phyloP scores from a whole-genome alignment of 768 basidiomycete species.

The Leccinum barrowsii region DNA sequence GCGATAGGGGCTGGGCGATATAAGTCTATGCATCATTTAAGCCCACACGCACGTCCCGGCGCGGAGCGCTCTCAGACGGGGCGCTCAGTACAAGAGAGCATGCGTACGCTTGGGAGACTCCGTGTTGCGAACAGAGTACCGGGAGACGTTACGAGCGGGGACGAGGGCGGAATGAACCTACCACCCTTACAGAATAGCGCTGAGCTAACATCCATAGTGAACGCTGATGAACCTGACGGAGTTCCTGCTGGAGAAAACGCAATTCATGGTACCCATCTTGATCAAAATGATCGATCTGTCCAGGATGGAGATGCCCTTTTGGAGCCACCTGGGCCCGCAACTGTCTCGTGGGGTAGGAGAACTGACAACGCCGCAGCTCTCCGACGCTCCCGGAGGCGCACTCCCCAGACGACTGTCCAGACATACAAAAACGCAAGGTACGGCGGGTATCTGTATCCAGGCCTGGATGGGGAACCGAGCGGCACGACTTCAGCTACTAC shows the following conservation, averaged over 20 bases:
- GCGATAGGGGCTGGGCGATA: background rate
- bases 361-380: constrained; percentile 24
- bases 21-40: background rate
- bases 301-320: constrained; percentile 5
- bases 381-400: constrained; percentile 9
- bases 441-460: constrained; percentile 11
- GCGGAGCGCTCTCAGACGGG: constrained; percentile 14
- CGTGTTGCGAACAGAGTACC: constrained; percentile 48
- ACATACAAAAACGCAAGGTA: constrained; percentile 13
- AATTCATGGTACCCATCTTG: background rate
- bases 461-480: background rate
- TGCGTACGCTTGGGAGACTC: constrained; percentile 40
- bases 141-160: constrained; percentile 40
- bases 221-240: background rate
- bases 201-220: background rate
- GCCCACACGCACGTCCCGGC: constrained; percentile 8
- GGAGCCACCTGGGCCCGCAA: constrained; percentile 21
- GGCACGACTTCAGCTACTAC: background rate
- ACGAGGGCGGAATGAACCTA: constrained; percentile 26
- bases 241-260: background rate
- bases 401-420: constrained; percentile 2
- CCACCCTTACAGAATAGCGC: background rate
- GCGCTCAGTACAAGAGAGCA: constrained; percentile 29
- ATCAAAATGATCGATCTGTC: background rate
- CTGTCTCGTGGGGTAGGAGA: constrained; percentile 29